Base-by-base conservation (phyloP, 306 rosid genomes). In the Psophocarpus tetragonolobus region DNA sequence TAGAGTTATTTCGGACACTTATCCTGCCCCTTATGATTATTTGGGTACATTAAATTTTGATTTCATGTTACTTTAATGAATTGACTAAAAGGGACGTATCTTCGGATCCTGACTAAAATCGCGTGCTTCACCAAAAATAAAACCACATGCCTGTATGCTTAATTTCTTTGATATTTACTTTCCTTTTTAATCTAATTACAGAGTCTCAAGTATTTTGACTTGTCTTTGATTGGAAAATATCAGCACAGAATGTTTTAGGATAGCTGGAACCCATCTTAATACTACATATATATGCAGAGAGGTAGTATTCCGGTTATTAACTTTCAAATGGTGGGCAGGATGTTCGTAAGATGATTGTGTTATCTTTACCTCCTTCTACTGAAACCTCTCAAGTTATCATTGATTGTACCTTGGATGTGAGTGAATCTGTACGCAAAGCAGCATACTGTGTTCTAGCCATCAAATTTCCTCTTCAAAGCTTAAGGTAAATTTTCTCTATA, bases 401-500 rank as follows among this genome's bases (percentile, higher is more conserved):
- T 80, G 97, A 92, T 73, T 89, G 92, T 84, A 95, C 97, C 38
- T 75, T 92, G 85, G 99, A 95, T 84, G 96, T 87, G 86, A 95
- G 89, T 53, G 99, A 91, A 79, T 82, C 94, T 74, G 97, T 95
- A 41, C 97, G 99, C 61, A 88, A 86, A 85, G 88, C 97, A 36
- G 92, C 97, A 23, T 95, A 91, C 85, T 84, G 84, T 79, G 96
- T 95, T 77, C 86, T 95, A 39, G 97, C 97, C 21, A 89, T 82
- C 76, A 95, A 95, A 81, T 95, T 95, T 86, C 99, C 99, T 67
- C 92, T 95, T 86, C 99, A 95, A 81, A 95, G 97, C 87, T 93
- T 92, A 24, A 92, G 98, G 98, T 94, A 89, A 85, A 54, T 50
- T 84, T 39, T 10, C 23, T 50, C 39, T 26, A 4, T 42, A 15